phyloP scores from a whole-genome alignment of 495 filamentous ascomycete species.

The Bacidia gigantensis region DNA sequence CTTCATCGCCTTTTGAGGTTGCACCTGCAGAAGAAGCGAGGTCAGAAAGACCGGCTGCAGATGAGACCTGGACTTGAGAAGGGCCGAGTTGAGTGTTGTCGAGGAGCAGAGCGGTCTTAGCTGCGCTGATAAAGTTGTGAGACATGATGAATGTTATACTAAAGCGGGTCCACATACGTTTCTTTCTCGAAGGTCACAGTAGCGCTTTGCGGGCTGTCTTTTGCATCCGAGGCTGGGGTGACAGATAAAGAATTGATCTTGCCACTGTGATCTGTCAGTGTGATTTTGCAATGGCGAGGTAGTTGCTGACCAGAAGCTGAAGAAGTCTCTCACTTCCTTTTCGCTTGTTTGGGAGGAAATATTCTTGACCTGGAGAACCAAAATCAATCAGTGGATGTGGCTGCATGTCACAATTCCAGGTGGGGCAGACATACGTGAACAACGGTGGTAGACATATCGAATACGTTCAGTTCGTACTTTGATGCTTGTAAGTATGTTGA shows the following conservation, averaged over 20 bases:
- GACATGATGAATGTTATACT: slow-evolving; percentile 15
- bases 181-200: slow-evolving; percentile 92
- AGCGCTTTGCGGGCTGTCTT: slow-evolving; percentile 56
- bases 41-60: slow-evolving; percentile 48
- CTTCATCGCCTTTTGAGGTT: slow-evolving; percentile 31
- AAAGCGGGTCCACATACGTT: slow-evolving; percentile 39
- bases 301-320: slow-evolving; percentile 83
- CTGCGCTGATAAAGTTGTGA: slow-evolving; percentile 38
- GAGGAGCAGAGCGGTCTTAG: slow-evolving; percentile 89
- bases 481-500: background rate
- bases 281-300: background rate
- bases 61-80: slow-evolving; percentile 63
- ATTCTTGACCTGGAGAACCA: slow-evolving; percentile 45
- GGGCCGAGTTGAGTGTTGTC: slow-evolving; percentile 87
- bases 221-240: slow-evolving; percentile 45
- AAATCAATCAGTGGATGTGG: too few relatives aligned
- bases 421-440: slow-evolving; percentile 32
- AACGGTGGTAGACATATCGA: slow-evolving; percentile 35
- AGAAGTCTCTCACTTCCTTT: slow-evolving; percentile 90
- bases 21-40: slow-evolving; percentile 36
- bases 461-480: background rate
- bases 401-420: too few relatives aligned
- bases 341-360: slow-evolving; percentile 69
- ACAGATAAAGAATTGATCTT: slow-evolving; percentile 78
- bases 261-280: slow-evolving; percentile 45